Conservation (phyloP, 352 stramenopile species). For the Phytophthora pistaciae region DNA sequence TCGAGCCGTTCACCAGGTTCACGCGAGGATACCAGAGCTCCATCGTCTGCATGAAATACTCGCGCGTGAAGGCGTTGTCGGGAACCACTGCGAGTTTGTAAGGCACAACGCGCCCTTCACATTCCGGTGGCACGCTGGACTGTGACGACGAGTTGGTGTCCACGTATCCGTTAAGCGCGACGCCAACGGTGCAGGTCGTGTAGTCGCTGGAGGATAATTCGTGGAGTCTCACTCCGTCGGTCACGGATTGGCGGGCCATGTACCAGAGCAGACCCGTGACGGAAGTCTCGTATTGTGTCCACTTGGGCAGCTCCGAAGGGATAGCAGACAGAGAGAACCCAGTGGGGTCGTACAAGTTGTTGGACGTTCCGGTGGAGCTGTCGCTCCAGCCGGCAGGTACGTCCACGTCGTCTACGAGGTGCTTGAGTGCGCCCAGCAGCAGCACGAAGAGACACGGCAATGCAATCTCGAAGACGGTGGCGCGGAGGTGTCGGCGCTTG, state of each 20-base stretch:
- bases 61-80: conserved; percentile 59
- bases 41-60: conserved; percentile 71
- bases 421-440: conserved; percentile 61
- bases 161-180: conserved; percentile 46
- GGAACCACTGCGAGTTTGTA: conserved; percentile 67
- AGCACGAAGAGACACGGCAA: conserved; percentile 68
- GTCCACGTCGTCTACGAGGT: conserved; percentile 47
- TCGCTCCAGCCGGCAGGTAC: conserved; percentile 64
- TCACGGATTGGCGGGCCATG: conserved; percentile 46
- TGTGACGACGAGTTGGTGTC: conserved; percentile 43
- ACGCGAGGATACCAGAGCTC: conserved; percentile 67
- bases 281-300: conserved; percentile 55
- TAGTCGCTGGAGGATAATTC: conserved; percentile 48
- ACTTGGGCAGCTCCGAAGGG: conserved; percentile 44
- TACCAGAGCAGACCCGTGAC: conserved; percentile 61
- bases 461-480: conserved; percentile 54
- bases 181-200: conserved; percentile 30
- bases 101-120: conserved; percentile 47
- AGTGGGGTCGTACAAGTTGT: conserved; percentile 53
- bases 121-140: conserved; percentile 42
- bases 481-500: conserved; percentile 59
- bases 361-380: conserved; percentile 29
- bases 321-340: conserved; percentile 40
- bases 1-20: conserved; percentile 38
- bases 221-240: conserved; percentile 38